Conservation (phyloP, 2,329 filamentous ascomycete species). For the Botrytis galanthina region DNA sequence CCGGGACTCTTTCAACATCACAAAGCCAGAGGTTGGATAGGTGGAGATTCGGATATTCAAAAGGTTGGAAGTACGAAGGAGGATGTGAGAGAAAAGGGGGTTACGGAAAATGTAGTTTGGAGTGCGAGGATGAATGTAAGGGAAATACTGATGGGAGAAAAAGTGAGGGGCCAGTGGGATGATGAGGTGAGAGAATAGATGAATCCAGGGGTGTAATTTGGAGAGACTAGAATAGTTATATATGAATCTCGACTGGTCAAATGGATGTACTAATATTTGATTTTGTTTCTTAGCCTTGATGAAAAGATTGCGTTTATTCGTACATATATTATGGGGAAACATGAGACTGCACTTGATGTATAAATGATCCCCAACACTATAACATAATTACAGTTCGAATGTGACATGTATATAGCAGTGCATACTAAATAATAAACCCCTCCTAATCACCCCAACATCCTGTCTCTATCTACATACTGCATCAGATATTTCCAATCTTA, state of each 20-base stretch:
- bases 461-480: not conserved
- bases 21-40: conserved; percentile 15
- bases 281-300: not conserved
- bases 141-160: conserved; percentile 16
- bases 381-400: rapidly evolving
- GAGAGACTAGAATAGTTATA: not conserved
- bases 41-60: conserved; percentile 21
- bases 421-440: rapidly evolving
- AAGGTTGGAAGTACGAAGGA: not conserved
- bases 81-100: conserved; percentile 14
- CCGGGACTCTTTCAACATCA: conserved; percentile 20
- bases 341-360: not conserved
- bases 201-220: not conserved
- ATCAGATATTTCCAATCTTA: not conserved
- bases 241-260: not conserved
- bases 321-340: rapidly evolving
- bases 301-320: rapidly evolving
- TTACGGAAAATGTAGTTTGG: conserved; percentile 20
- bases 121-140: conserved; percentile 18
- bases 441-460: not conserved
- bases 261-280: not conserved
- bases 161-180: conserved; percentile 10
- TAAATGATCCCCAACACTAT: not conserved
- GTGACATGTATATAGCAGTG: rapidly evolving
- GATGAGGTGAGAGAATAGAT: not conserved